Evolutionary conservation across 305 asterid species (phyloP).

Genomic region (Solanum hybrid): DNA sequence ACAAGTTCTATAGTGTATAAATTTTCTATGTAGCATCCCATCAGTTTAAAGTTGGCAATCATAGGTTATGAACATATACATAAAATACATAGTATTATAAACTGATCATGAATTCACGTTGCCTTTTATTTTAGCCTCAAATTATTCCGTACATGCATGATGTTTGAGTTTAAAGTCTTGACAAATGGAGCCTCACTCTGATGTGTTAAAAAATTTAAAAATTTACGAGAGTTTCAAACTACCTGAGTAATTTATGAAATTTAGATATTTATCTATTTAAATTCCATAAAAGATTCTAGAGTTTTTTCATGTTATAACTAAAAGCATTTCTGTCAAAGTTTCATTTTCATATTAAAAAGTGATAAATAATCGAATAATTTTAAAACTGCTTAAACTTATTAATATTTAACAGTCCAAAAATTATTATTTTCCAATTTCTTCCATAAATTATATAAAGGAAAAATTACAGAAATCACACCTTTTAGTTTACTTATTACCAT

Average conservation of each 20-base stretch:
- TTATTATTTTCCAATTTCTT: not conserved
- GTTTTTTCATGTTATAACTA: not conserved
- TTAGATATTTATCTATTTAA: no score
- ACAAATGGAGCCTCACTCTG: not conserved
- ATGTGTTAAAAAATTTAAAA: no score
- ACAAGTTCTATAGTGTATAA: not conserved
- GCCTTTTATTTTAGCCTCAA: not conserved
- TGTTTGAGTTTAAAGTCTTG: not conserved
- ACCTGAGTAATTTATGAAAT: no score
- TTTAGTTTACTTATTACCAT: no score
- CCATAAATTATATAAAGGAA: not conserved
- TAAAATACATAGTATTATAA: no score
- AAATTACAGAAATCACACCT: no score
- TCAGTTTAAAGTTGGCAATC: not conserved
- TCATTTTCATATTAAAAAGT: not conserved
- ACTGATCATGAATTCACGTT: not conserved
- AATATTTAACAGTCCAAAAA: not conserved
- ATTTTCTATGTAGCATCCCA: not conserved
- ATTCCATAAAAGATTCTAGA: no score
- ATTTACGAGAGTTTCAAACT: no score
- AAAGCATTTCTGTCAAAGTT: not conserved
- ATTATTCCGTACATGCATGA: no score
- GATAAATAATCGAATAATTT: not conserved
- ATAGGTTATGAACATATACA: not conserved
- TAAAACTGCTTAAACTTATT: not conserved